These are phyloP conservation scores for Annulohypoxylon stygium DNA, from an alignment of 495 filamentous ascomycete genomes.

Conservation along the genomic window DNA sequence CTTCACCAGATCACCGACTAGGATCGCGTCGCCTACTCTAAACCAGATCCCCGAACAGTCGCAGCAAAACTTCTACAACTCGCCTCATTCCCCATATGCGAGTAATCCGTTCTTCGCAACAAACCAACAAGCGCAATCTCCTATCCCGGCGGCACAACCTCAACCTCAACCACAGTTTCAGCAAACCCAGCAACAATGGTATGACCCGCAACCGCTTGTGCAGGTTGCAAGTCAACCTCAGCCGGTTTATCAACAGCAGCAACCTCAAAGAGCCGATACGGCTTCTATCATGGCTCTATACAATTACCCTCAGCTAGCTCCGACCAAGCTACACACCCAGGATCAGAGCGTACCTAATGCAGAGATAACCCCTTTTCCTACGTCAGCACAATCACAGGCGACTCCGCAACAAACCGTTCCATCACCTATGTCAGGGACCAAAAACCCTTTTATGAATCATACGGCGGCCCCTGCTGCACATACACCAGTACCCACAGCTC, in stretches of 20 bases:
- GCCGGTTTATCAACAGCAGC: constrained; percentile 50
- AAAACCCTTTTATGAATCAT: constrained; percentile 62
- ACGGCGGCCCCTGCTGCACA: constrained; percentile 28
- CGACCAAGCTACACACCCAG: constrained; percentile 54
- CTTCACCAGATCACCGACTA: constrained; percentile 61
- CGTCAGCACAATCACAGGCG: constrained; percentile 44
- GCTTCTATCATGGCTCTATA: constrained; percentile 89
- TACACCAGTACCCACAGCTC: constrained; percentile 36
- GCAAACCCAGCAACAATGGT: constrained; percentile 51
- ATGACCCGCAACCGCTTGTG: constrained; percentile 46
- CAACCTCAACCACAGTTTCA: constrained; percentile 54
- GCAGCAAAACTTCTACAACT: constrained; percentile 63
- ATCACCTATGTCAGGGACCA: constrained; percentile 52
- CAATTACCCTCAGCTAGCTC: constrained; percentile 79
- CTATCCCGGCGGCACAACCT: constrained; percentile 52
- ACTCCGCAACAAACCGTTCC: constrained; percentile 33
- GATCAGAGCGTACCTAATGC: constrained; percentile 37
- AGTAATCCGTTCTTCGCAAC: constrained; percentile 69
- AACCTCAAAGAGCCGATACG: constrained; percentile 71
- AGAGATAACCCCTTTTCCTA: constrained; percentile 22
- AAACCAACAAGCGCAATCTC: constrained; percentile 52
- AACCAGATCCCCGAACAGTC: constrained; percentile 65
- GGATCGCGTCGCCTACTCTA: constrained; percentile 59
- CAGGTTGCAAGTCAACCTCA: constrained; percentile 30
- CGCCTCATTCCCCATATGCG: constrained; percentile 52